These are phyloP conservation scores for Geopyxis carbonaria DNA, from an alignment of 495 filamentous ascomycete species.

Conservation along the genomic window DNA sequence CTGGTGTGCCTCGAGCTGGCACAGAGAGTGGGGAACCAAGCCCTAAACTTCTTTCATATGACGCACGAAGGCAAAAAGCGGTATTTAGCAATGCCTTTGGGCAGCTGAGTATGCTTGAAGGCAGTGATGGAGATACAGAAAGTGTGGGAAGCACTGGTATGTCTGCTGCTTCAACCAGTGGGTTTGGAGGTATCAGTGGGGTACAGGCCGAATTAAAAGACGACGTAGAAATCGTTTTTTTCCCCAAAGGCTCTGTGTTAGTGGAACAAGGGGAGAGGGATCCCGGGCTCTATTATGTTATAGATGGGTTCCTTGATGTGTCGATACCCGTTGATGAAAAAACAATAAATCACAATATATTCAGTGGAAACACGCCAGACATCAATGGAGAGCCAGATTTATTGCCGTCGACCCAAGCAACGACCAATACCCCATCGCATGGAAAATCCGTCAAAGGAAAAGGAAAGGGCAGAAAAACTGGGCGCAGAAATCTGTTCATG, in stretches of 20 bases:
- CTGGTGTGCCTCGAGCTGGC: constrained; percentile 41
- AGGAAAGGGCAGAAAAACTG: constrained; percentile 33
- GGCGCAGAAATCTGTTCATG: constrained; percentile 62
- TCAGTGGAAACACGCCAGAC: constrained; percentile 22
- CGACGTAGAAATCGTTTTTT: constrained; percentile 96
- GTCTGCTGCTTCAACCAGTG: constrained; percentile 39
- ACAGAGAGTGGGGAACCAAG: constrained; percentile 65
- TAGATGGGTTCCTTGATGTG: constrained; percentile 92
- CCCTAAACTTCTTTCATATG: constrained; percentile 68
- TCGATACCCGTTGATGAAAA: constrained; percentile 49
- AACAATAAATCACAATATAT: constrained; percentile 10
- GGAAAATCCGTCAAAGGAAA: too few species aligned
- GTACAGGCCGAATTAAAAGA: constrained; percentile 60
- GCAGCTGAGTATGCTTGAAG: constrained; percentile 81
- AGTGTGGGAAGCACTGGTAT: constrained; percentile 48
- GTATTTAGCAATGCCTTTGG: constrained; percentile 85
- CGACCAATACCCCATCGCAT: too few species aligned
- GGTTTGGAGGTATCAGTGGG: constrained; percentile 38
- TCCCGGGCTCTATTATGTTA: constrained; percentile 91
- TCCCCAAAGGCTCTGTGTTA: constrained; percentile 84
- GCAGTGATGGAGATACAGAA: constrained; percentile 72
- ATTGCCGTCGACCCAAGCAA: too few species aligned
- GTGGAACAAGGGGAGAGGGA: constrained; percentile 94
- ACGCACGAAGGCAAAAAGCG: constrained; percentile 67
- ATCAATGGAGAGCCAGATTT: too few species aligned